Evolutionary conservation across 1,139 yeast species (phyloP).

Genomic region (Zygosaccharomyces pseudobailii): DNA sequence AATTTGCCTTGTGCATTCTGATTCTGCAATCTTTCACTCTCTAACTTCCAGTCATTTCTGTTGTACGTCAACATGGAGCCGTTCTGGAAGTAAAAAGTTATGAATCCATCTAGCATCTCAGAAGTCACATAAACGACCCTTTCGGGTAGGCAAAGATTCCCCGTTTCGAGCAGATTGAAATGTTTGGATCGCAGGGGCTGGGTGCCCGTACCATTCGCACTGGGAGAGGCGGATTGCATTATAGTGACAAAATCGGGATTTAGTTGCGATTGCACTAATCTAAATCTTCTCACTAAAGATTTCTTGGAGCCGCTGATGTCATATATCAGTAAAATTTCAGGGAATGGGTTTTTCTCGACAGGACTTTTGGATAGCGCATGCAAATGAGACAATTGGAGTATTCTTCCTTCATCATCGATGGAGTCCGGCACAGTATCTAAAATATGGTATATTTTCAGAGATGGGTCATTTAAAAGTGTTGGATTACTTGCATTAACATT

Average conservation of each 20-base stretch:
- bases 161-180: slow-evolving; percentile 17
- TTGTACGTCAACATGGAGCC: slow-evolving; percentile 28
- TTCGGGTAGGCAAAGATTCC: slow-evolving; percentile 20
- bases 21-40: slow-evolving; percentile 22
- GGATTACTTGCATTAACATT: slow-evolving; percentile 25
- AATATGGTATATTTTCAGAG: slow-evolving; percentile 26
- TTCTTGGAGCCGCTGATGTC: slow-evolving; percentile 24
- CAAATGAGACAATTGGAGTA: slow-evolving; percentile 22
- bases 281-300: slow-evolving; percentile 27
- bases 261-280: slow-evolving; percentile 17
- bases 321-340: slow-evolving; percentile 29
- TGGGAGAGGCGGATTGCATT: slow-evolving; percentile 16
- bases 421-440: slow-evolving; percentile 24
- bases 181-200: slow-evolving; percentile 18
- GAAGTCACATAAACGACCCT: slow-evolving; percentile 24
- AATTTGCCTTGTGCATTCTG: slow-evolving; percentile 24
- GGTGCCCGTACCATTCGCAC: background rate
- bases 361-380: slow-evolving; percentile 30
- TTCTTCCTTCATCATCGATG: slow-evolving; percentile 23
- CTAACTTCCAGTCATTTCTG: slow-evolving; percentile 31
- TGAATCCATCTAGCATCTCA: slow-evolving; percentile 27
- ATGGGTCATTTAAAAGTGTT: slow-evolving; percentile 29
- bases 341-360: slow-evolving; percentile 26
- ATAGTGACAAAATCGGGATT: slow-evolving; percentile 19
- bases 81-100: slow-evolving; percentile 27